Evolutionary conservation across 2,329 filamentous ascomycete genomes (phyloP).

Genomic region (Alternaria sp.): DNA sequence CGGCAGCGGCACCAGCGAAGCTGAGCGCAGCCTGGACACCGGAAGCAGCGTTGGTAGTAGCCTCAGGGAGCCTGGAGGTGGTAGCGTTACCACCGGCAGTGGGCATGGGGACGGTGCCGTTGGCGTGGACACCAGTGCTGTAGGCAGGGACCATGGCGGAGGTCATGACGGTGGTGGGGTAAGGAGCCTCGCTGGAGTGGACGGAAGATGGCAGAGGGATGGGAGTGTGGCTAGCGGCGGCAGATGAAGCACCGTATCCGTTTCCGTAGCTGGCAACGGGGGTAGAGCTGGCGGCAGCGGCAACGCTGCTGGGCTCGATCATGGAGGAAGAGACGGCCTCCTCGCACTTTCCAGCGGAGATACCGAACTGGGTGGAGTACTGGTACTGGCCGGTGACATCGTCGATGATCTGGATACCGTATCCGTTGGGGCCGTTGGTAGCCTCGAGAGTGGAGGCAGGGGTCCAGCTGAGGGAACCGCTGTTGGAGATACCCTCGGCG

Average conservation of each 20-base stretch:
- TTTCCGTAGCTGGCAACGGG: slow-evolving; percentile 19
- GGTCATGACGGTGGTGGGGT: slow-evolving; percentile 19
- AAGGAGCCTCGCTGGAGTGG: slow-evolving; percentile 16
- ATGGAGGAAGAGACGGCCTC: slow-evolving; percentile 27
- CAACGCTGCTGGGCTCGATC: slow-evolving; percentile 4
- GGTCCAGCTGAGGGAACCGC: slow-evolving; percentile 62
- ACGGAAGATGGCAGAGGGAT: slow-evolving; percentile 8
- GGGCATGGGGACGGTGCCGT: slow-evolving; percentile 36
- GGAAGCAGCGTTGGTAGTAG: slow-evolving; percentile 42
- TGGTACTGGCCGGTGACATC: slow-evolving; percentile 66
- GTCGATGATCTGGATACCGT: slow-evolving; percentile 67
- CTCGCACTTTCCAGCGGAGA: slow-evolving; percentile 53
- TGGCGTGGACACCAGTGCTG: slow-evolving; percentile 11
- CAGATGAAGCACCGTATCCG: not conserved
- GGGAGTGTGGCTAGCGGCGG: slow-evolving; percentile 20
- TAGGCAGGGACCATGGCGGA: slow-evolving; percentile 29
- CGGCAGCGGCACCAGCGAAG: slow-evolving; percentile 51
- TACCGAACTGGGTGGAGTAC: slow-evolving; percentile 65
- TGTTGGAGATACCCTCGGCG: slow-evolving; percentile 61
- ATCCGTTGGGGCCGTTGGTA: slow-evolving; percentile 55
- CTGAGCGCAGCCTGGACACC: slow-evolving; percentile 44
- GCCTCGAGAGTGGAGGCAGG: slow-evolving; percentile 56
- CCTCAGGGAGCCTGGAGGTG: slow-evolving; percentile 29
- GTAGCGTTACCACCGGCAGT: slow-evolving; percentile 42
- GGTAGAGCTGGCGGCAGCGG: slow-evolving; percentile 1